Evolutionary conservation across 805 yeast genomes (phyloP), one percentile per base, ranked within the genome.

Genomic region (Kodamaea jinghongensis): DNA sequence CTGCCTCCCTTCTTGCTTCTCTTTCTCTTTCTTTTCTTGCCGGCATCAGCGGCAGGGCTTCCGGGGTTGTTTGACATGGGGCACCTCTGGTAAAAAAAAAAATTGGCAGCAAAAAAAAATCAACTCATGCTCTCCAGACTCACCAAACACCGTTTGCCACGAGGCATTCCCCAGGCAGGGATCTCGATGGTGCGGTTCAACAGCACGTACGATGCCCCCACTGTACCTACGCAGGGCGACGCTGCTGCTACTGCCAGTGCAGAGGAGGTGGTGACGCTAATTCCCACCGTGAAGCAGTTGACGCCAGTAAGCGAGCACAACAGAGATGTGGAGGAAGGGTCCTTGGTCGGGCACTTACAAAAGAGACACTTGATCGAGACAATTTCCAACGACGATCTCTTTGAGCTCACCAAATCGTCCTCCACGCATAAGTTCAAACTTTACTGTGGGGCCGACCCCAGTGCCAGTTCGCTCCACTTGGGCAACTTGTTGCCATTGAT

Each of bases 361-460:
- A 46, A 60, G 11, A 49, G 75, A 17, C 45, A 59, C 42, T 51
- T 69, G 38, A 65, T 69, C 4, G 75, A 69, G 44, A 48, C 67
- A 1, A 51, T 64, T 27, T 63, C 73, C 9, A 58, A 52, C 40
- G 74, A 69, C 16, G 65, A 64, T 16, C 54, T 69, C 36, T 64
- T 52, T 43, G 53, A 56, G 6, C 43, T 64, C 34, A 65, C 71
- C 2, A 50, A 54, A 17, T 54, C 58, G 9, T 47, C 39, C 2
- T 27, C 40, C 10, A 20, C 12, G 25, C 49, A 60, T 26, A 72
- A 69, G 47, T 51, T 85, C 9, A 79, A 81, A 7, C 60, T 88
- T 6, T 91, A 91, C 60, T 83, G 96, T 59, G 99, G 99, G 8
- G 97, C 96, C 0, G 99, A 93, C 56, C 99, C 99, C 1, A 82